These are phyloP conservation scores for Darksidea phi DNA, from an alignment of 495 filamentous ascomycete species.

Conservation along the genomic window DNA sequence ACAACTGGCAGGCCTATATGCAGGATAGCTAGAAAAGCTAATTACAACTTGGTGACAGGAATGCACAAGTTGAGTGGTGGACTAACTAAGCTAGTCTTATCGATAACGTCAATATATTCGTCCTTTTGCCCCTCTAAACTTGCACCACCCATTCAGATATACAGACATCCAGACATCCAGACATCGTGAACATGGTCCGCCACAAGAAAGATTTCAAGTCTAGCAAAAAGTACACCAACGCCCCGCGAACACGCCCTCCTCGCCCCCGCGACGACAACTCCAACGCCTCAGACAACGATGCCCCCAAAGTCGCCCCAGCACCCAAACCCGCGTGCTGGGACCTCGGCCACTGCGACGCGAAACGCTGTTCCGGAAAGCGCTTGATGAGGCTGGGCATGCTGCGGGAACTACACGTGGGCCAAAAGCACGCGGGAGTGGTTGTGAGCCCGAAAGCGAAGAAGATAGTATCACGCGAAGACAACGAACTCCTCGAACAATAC, in stretches of 20 bases:
- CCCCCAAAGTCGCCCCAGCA: constrained; percentile 38
- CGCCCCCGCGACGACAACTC: constrained; percentile 38
- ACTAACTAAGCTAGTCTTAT: background rate
- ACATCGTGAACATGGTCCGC: constrained; percentile 69
- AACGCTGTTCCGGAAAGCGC: constrained; percentile 92
- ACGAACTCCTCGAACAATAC: constrained; percentile 74
- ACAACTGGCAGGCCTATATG: too few species aligned
- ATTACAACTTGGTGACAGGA: too few species aligned
- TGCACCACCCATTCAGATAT: background rate
- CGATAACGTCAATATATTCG: background rate
- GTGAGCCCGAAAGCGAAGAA: constrained; percentile 93
- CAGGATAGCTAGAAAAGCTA: too few species aligned
- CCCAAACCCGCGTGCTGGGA: constrained; percentile 98
- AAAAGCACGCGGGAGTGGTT: constrained; percentile 85
- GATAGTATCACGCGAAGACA: constrained; percentile 77
- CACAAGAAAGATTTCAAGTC: constrained; percentile 89
- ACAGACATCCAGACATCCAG: background rate
- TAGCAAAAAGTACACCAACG: constrained; percentile 46
- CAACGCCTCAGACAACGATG: constrained; percentile 38
- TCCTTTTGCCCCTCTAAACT: background rate
- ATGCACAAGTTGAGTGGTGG: too few species aligned
- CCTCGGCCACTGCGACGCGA: constrained; percentile 93
- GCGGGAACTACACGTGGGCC: constrained; percentile 87
- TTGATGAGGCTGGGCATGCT: constrained; percentile 89
- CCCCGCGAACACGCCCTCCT: constrained; percentile 41